phyloP scores from a whole-genome alignment of 139 green algal genomes.

The Astrephomene gubernaculifera region DNA sequence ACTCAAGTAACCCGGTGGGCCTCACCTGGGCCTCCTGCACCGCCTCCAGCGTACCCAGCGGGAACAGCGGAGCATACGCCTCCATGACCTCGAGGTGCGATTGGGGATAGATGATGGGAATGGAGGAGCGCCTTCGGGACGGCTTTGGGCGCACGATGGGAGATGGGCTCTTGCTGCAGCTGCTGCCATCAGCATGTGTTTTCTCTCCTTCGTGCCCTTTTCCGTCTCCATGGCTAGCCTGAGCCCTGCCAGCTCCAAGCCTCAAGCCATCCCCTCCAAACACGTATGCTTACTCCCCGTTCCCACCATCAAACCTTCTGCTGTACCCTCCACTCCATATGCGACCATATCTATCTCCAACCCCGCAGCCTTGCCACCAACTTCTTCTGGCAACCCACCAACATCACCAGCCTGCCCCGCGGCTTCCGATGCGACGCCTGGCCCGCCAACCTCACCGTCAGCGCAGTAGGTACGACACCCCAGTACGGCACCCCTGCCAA shows the following conservation, averaged over 20 bases:
- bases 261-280: no score
- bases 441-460: neutral
- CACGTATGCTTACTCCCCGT: neutral
- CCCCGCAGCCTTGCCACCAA: conserved; percentile 23
- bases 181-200: no score
- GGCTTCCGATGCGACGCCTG: conserved; percentile 42
- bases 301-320: neutral
- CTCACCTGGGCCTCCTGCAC: conserved; percentile 19
- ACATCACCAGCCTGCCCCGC: neutral
- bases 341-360: no score
- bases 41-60: neutral
- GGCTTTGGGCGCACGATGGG: no score
- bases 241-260: no score
- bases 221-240: no score
- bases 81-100: neutral
- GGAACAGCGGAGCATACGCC: neutral
- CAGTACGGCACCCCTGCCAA: neutral
- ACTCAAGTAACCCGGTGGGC: conserved; percentile 6
- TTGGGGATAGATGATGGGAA: no score
- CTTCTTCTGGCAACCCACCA: neutral
- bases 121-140: no score
- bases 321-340: neutral
- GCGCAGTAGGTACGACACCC: neutral
- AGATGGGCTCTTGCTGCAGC: no score
- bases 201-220: no score